Percentiles rank a stretch among this genome's conserved stretches.
Conservation (phyloP, 805 yeast genomes). For the Hyphopichia homilentoma region DNA sequence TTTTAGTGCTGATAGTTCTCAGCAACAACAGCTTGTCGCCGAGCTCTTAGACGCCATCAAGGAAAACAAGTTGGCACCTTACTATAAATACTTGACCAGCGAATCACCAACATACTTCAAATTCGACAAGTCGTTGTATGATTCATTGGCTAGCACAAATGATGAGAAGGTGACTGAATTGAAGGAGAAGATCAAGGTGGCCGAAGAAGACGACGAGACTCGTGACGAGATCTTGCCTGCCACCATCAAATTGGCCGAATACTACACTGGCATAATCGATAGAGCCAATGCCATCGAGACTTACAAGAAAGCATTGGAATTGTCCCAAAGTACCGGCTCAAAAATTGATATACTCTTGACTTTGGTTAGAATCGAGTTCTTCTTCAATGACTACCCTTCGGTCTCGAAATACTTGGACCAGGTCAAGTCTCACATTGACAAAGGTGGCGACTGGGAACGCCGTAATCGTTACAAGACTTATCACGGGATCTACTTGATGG, state of each 20-base stretch:
- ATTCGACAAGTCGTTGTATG: constrained; percentile 61
- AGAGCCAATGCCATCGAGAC: constrained; percentile 63
- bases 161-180: constrained; percentile 49
- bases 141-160: constrained; percentile 49
- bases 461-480: constrained; percentile 92
- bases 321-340: constrained; percentile 82
- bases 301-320: constrained; percentile 66
- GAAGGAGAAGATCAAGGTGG: constrained; percentile 51
- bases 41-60: constrained; percentile 54
- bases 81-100: constrained; percentile 60
- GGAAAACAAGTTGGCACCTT: constrained; percentile 71
- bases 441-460: constrained; percentile 99
- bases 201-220: constrained; percentile 74
- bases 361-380: constrained; percentile 83
- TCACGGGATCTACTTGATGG: constrained; percentile 75
- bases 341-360: constrained; percentile 86
- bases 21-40: constrained; percentile 37
- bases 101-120: constrained; percentile 34
- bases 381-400: constrained; percentile 71
- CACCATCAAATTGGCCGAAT: constrained; percentile 81
- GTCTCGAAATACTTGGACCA: constrained; percentile 72
- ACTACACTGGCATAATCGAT: constrained; percentile 83
- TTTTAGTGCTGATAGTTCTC: constrained; percentile 29
- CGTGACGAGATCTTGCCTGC: constrained; percentile 76
- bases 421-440: constrained; percentile 73